Percentiles rank a stretch among this genome's conserved stretches.
phyloP scores from a whole-genome alignment of 2,329 filamentous ascomycete genomes.

The Aspergillus intermedius region DNA sequence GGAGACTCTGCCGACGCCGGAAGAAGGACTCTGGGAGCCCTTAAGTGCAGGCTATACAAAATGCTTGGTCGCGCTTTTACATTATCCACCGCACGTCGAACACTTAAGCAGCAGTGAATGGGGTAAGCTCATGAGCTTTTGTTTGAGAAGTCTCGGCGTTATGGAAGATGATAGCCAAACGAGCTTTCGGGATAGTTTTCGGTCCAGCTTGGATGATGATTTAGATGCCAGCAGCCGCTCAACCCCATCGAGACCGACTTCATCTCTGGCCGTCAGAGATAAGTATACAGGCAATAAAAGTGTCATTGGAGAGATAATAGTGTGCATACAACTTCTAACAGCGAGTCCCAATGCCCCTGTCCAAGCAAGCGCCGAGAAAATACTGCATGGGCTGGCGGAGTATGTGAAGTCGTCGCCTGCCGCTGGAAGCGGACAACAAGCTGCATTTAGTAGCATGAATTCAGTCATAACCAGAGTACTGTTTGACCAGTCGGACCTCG shows the following conservation, averaged over 20 bases:
- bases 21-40: conserved; percentile 60
- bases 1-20: conserved; percentile 59
- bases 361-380: conserved; percentile 47
- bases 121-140: conserved; percentile 65
- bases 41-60: conserved; percentile 74
- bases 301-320: conserved; percentile 51
- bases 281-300: conserved; percentile 24
- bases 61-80: conserved; percentile 62
- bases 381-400: conserved; percentile 52
- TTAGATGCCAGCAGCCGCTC: conserved; percentile 21
- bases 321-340: conserved; percentile 60
- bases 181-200: conserved; percentile 22
- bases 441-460: conserved; percentile 72
- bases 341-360: conserved; percentile 63
- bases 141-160: conserved; percentile 52
- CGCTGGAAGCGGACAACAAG: conserved; percentile 59
- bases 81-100: conserved; percentile 71
- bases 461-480: conserved; percentile 58
- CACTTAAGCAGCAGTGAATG: conserved; percentile 65
- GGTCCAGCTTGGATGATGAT: conserved; percentile 21
- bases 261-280: conserved; percentile 20
- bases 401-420: conserved; percentile 57
- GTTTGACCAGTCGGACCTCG: conserved; percentile 61
- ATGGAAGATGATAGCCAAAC: conserved; percentile 21
- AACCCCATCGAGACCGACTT: conserved; percentile 24